phyloP scores from a whole-genome alignment of 305 asterid genomes.

The Solanum hybrid region DNA sequence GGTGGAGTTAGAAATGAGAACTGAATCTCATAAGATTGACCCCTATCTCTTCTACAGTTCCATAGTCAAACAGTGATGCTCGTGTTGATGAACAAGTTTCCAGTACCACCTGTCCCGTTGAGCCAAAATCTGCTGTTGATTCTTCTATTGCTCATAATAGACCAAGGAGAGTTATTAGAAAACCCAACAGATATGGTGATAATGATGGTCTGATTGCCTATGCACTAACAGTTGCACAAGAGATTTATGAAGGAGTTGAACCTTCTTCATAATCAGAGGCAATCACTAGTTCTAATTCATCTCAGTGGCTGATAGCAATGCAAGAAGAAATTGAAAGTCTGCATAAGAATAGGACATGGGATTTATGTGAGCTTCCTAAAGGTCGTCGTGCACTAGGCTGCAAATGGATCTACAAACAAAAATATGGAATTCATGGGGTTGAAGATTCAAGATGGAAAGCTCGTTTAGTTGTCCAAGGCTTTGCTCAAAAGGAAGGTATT shows the following conservation, averaged over 20 bases:
- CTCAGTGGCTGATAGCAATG: not conserved
- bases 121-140: not conserved
- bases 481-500: too few relatives aligned
- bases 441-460: too few relatives aligned
- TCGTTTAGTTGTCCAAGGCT: too few relatives aligned
- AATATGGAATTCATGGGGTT: too few relatives aligned
- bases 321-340: not conserved
- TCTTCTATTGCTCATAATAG: not conserved
- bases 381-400: not conserved
- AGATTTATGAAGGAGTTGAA: not conserved
- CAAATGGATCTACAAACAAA: too few relatives aligned
- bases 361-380: not conserved
- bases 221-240: not conserved
- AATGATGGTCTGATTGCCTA: not conserved
- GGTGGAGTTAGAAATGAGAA: too few relatives aligned
- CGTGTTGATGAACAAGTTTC: too few relatives aligned
- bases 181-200: not conserved
- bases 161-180: not conserved
- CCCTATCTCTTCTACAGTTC: too few relatives aligned
- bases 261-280: not conserved
- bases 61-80: too few relatives aligned
- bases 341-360: not conserved
- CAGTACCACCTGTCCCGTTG: not conserved
- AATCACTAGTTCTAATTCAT: not conserved
- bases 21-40: too few relatives aligned